phyloP scores from a whole-genome alignment of 345 rosid genomes.

The Eutrema heterophyllum region DNA sequence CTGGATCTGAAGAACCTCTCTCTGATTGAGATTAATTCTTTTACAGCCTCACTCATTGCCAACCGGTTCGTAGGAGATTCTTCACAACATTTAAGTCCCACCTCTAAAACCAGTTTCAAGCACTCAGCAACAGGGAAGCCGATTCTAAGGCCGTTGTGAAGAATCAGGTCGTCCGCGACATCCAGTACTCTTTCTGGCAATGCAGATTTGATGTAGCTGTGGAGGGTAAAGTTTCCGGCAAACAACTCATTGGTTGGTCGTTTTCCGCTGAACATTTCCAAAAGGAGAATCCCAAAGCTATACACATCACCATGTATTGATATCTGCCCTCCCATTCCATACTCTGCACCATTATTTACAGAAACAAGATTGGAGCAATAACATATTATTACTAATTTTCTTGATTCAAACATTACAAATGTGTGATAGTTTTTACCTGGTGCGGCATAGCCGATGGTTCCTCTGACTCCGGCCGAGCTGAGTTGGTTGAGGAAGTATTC shows the following conservation, averaged over 20 bases:
- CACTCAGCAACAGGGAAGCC: slow-evolving; percentile 4
- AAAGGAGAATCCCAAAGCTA: slow-evolving; percentile 28
- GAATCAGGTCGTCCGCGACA: slow-evolving; percentile 5
- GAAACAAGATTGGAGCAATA: background rate
- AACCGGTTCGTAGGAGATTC: slow-evolving; percentile 16
- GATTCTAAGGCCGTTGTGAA: slow-evolving; percentile 6
- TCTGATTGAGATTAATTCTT: slow-evolving; percentile 20
- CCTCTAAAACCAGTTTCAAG: slow-evolving; percentile 2
- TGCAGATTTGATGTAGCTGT: slow-evolving; percentile 9
- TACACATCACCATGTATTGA: slow-evolving; percentile 28
- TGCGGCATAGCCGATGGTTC: background rate
- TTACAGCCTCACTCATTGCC: slow-evolving; percentile 16
- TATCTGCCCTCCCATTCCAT: slow-evolving; percentile 1
- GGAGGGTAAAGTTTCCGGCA: slow-evolving; percentile 22
- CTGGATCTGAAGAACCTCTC: slow-evolving; percentile 11
- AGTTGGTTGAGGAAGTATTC: background rate
- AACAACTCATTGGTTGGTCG: slow-evolving; percentile 32
- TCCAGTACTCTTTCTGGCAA: slow-evolving; percentile 5
- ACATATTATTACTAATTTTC: background rate
- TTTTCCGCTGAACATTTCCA: slow-evolving; percentile 35
- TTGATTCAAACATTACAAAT: background rate
- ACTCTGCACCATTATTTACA: background rate
- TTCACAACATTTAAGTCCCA: slow-evolving; percentile 30
- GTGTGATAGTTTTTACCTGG: background rate
- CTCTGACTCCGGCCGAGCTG: background rate